A percentile compares a stretch with the other conserved stretches of the same genome.
Evolutionary conservation across 1,284 basidiomycete genomes (phyloP).

Genomic region (Ceratobasidium sp.): DNA sequence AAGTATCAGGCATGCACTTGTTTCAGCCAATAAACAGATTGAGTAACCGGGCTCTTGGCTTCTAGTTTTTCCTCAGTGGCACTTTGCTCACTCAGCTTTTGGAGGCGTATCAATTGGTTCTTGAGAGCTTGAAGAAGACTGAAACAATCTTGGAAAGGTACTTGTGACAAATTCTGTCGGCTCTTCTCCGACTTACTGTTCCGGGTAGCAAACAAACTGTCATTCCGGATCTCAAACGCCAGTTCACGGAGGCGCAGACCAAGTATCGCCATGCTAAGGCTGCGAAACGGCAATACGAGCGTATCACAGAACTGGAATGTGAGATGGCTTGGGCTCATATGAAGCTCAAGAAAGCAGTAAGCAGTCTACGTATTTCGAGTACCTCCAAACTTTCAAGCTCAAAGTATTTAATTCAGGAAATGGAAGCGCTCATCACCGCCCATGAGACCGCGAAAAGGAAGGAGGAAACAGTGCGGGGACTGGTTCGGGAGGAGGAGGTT

Average conservation of each 20-base stretch:
- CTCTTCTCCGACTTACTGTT: slow-evolving; percentile 36
- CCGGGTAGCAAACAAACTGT: slow-evolving; percentile 66
- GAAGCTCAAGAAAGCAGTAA: slow-evolving; percentile 74
- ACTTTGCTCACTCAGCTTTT: slow-evolving; percentile 78
- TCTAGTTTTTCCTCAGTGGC: slow-evolving; percentile 92
- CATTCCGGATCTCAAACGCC: slow-evolving; percentile 78
- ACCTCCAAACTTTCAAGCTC: neutral
- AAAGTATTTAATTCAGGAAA: neutral
- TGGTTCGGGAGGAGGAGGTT: slow-evolving; percentile 64
- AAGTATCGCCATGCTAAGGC: slow-evolving; percentile 81
- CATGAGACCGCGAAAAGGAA: slow-evolving; percentile 60
- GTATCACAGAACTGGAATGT: slow-evolving; percentile 78
- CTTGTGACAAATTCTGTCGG: slow-evolving; percentile 54
- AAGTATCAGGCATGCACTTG: slow-evolving; percentile 84
- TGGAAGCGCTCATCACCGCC: slow-evolving; percentile 65
- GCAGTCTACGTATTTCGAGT: slow-evolving; percentile 49
- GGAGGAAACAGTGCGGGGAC: slow-evolving; percentile 22
- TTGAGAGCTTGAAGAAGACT: slow-evolving; percentile 78
- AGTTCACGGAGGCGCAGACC: slow-evolving; percentile 70
- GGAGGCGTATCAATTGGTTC: slow-evolving; percentile 85
- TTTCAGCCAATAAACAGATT: slow-evolving; percentile 24
- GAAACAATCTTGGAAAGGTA: slow-evolving; percentile 72
- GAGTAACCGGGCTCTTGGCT: slow-evolving; percentile 14
- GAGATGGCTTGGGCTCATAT: slow-evolving; percentile 94
- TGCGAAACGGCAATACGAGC: slow-evolving; percentile 78